Conservation (phyloP, 352 stramenopile genomes). For the Globisporangium radiosum region DNA sequence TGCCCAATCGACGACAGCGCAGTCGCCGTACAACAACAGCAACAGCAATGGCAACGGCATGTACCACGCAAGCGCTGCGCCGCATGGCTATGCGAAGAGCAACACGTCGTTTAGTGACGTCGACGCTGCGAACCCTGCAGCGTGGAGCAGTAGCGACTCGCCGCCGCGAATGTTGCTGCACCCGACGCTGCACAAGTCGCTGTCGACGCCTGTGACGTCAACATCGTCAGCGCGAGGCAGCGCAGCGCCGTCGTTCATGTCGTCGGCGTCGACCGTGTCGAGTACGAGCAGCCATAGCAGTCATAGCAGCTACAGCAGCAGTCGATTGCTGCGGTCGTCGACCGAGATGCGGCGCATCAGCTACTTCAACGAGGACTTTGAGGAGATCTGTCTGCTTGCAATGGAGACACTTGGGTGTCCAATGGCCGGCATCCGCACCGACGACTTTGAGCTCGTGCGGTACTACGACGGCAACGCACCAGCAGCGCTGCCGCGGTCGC, state of each 20-base stretch:
- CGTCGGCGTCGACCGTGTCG: background rate
- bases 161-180: conserved; percentile 7
- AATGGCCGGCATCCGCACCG: conserved; percentile 83
- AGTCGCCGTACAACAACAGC: conserved; percentile 4
- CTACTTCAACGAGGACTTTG: conserved; percentile 87
- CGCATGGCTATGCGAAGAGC: conserved; percentile 18
- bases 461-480: conserved; percentile 59
- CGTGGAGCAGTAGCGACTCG: background rate
- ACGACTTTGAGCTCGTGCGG: conserved; percentile 83
- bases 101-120: conserved; percentile 42
- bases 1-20: background rate
- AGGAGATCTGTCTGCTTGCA: conserved; percentile 82
- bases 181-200: conserved; percentile 14
- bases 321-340: conserved; percentile 11
- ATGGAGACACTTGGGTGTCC: conserved; percentile 84
- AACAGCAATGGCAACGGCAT: too few species aligned
- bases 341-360: conserved; percentile 42
- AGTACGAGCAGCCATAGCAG: background rate
- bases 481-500: conserved; percentile 54
- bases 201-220: conserved; percentile 23
- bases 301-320: conserved; percentile 25
- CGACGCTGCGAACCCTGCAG: conserved; percentile 25
- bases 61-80: too few species aligned
- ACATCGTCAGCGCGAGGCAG: conserved; percentile 12
- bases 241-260: background rate